phyloP scores from a whole-genome alignment of 2,329 filamentous ascomycete genomes.

The Talaromyces piceae region DNA sequence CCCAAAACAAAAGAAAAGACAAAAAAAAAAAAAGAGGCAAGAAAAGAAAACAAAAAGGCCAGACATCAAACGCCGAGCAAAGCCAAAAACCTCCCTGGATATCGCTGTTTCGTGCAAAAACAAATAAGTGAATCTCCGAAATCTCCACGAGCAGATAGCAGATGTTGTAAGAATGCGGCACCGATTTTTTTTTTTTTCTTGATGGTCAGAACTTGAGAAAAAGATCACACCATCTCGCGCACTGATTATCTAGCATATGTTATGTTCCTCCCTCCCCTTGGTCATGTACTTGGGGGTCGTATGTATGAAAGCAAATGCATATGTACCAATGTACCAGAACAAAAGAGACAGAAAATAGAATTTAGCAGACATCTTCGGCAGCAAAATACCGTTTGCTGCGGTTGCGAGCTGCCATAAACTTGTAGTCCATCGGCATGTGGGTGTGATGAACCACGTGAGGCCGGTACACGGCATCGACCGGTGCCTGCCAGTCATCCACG shows the following conservation, averaged over 20 bases:
- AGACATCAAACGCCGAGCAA: background rate
- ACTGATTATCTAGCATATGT: background rate
- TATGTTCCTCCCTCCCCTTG: background rate
- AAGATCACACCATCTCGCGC: background rate
- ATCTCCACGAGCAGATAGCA: background rate
- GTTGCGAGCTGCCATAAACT: slow-evolving; percentile 58
- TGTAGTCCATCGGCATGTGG: slow-evolving; percentile 58
- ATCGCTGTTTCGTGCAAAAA: background rate
- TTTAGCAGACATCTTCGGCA: slow-evolving; percentile 45
- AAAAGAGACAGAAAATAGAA: background rate
- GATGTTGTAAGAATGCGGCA: background rate
- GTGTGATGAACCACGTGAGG: slow-evolving; percentile 94
- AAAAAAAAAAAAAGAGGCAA: no score
- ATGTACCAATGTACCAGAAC: background rate
- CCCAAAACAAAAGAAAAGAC: background rate
- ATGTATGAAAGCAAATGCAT: background rate
- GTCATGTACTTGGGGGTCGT: slow-evolving; percentile 1
- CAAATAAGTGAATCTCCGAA: background rate
- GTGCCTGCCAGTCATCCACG: slow-evolving; percentile 84
- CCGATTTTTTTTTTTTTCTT: no score
- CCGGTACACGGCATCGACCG: slow-evolving; percentile 81
- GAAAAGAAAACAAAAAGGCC: no score
- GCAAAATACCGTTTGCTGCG: slow-evolving; percentile 67
- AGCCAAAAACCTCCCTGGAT: background rate
- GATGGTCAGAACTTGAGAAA: background rate